phyloP scores from a whole-genome alignment of 345 rosid genomes.

The Moricandia arvensis region DNA sequence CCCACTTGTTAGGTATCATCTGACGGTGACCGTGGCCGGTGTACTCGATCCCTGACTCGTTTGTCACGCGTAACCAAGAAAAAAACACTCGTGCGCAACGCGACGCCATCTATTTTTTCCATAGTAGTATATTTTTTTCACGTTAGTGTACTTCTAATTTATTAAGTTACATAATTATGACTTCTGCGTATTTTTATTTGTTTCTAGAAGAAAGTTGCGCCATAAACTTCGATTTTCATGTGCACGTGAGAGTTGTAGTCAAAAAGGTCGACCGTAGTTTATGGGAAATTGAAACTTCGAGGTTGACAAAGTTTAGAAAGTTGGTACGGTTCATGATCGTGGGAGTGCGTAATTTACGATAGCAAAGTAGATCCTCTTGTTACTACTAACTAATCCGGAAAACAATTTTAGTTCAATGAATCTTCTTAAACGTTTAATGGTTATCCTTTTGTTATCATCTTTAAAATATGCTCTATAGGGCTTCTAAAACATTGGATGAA shows the following conservation, averaged over 20 bases:
- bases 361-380: no score
- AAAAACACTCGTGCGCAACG: slow-evolving; percentile 23
- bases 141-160: no score
- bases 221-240: slow-evolving; percentile 14
- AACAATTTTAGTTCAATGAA: background rate
- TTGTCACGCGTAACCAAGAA: slow-evolving; percentile 1
- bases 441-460: background rate
- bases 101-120: background rate
- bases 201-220: no score
- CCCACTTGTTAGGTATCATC: slow-evolving; percentile 22
- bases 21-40: slow-evolving; percentile 24
- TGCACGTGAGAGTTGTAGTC: slow-evolving; percentile 38
- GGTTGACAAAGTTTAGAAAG: slow-evolving; percentile 12
- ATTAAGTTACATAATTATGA: background rate
- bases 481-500: no score
- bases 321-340: slow-evolving; percentile 33
- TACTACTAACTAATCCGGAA: no score
- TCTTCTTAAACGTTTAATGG: background rate
- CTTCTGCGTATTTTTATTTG: background rate
- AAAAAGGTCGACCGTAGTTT: slow-evolving; percentile 16
- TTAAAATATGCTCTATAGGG: no score
- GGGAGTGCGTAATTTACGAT: slow-evolving; percentile 1
- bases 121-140: background rate
- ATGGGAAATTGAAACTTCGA: background rate
- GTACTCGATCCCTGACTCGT: slow-evolving; percentile 13